Base-by-base conservation (phyloP, 73 alveolate species). In the Stentor coeruleus region DNA sequence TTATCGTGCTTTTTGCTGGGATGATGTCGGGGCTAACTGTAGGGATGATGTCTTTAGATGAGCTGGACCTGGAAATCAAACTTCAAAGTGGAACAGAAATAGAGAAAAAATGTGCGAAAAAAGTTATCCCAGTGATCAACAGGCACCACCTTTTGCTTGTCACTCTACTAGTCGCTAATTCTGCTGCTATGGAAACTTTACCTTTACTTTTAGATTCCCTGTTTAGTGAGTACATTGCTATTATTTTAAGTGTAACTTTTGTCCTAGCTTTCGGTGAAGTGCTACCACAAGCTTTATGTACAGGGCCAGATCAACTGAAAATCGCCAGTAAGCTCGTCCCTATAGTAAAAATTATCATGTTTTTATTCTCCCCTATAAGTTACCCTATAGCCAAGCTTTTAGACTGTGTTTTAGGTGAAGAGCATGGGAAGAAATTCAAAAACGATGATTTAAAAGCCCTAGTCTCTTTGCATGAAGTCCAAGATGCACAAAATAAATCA, bases 1-100 rank as follows among this genome's bases (percentile, higher is more conserved):
- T 20, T 40, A 20, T 91, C 38, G 96, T 93, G 11, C 87, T 91
- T 82, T 90, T 94, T 80, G 99, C 98, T n/a, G 99, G 99, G 33
- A 76, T 95, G 42, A 95, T 96, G 98, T 89, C 97, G 84, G 99
- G 99, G 14, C 92, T 96, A 60, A 96, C 99, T n/a, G 98, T 96
- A 2, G 99, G 99, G 14, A 89, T 87, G 81, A 93, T 96, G 35
- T 94, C 98, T 15, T 91, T 96, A 57, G 99, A 96, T 86, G 93
- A 93, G 31, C 82, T 94, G 59, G 96, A 94, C 66, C 83, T 96
- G 58, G 98, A 93, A 86, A 84, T 95, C 88, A 93, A 92, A 83
- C 77, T 90, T 86, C 40, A 38, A 3, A 28, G 60, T 28, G 99
- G 99, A 3, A 89, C 95, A 11, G 94, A 86, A 74, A 85, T 42